Conservation (phyloP, 441 rosid genomes). For the Pelargonium australe region DNA sequence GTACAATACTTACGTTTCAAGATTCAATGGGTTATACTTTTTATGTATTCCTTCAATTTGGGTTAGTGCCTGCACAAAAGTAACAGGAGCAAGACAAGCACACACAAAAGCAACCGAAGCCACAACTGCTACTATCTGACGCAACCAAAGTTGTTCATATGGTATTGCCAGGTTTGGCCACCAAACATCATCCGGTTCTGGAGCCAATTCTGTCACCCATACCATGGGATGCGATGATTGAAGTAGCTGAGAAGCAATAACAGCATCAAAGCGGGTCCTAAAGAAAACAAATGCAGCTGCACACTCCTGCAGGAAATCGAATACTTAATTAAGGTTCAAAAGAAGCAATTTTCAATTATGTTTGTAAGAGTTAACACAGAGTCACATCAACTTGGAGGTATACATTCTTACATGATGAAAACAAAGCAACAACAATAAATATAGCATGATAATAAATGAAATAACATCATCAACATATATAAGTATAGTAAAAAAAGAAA, state of each 20-base stretch:
- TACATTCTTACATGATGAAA: not conserved
- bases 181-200: constrained; percentile 83
- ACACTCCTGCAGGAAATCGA: constrained; percentile 45
- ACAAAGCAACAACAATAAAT: too few relatives aligned
- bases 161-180: constrained; percentile 88
- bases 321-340: constrained; percentile 1
- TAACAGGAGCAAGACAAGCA: constrained; percentile 66
- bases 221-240: constrained; percentile 87
- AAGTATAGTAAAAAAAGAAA: too few relatives aligned
- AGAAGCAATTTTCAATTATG: constrained; percentile 11
- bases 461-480: too few relatives aligned
- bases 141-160: constrained; percentile 78
- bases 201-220: constrained; percentile 89
- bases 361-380: not conserved
- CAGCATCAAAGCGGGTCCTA: constrained; percentile 80
- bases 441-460: too few relatives aligned
- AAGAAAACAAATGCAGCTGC: constrained; percentile 88
- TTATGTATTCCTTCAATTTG: constrained; percentile 44
- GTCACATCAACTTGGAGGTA: not conserved
- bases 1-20: constrained; percentile 47
- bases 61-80: constrained; percentile 74
- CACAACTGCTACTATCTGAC: constrained; percentile 54
- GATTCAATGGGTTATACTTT: constrained; percentile 18
- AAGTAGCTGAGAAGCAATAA: constrained; percentile 67
- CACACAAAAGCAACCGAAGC: constrained; percentile 67